phyloP scores from a whole-genome alignment of 805 yeast genomes.

The Limtongia smithiae region DNA sequence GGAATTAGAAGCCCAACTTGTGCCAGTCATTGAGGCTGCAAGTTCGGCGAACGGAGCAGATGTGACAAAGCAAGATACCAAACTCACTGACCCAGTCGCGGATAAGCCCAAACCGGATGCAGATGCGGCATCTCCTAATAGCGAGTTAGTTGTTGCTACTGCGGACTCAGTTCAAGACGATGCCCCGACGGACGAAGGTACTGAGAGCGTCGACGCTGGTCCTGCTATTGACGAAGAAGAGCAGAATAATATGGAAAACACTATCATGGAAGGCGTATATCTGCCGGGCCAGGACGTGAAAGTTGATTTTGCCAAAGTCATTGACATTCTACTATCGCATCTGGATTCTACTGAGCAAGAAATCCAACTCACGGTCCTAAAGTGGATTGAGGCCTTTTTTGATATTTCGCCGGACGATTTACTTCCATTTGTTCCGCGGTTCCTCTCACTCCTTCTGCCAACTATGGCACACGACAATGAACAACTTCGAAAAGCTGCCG shows the following conservation, averaged over 20 bases:
- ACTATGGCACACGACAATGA: conserved; percentile 53
- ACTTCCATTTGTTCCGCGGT: conserved; percentile 66
- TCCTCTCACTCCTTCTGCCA: conserved; percentile 64
- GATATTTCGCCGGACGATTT: conserved; percentile 73
- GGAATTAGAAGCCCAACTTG: background rate
- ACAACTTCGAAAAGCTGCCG: conserved; percentile 52
- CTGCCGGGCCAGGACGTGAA: conserved; percentile 77
- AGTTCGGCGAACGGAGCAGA: background rate
- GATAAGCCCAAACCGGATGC: conserved; percentile 36
- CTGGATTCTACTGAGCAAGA: conserved; percentile 70
- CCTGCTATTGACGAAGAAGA: background rate
- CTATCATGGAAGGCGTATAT: conserved; percentile 51
- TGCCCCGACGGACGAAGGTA: background rate
- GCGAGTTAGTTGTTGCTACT: conserved; percentile 12
- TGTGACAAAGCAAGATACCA: background rate
- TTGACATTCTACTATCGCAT: conserved; percentile 76
- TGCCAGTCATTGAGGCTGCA: background rate
- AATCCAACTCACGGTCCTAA: conserved; percentile 72
- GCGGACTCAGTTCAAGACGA: background rate
- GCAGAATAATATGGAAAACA: conserved; percentile 9
- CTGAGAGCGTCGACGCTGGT: conserved; percentile 1
- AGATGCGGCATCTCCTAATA: conserved; percentile 11
- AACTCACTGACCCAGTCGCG: conserved; percentile 32
- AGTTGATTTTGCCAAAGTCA: conserved; percentile 73
- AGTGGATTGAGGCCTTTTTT: conserved; percentile 76